Conservation (phyloP, 306 rosid genomes). For the Prunus armeniaca region DNA sequence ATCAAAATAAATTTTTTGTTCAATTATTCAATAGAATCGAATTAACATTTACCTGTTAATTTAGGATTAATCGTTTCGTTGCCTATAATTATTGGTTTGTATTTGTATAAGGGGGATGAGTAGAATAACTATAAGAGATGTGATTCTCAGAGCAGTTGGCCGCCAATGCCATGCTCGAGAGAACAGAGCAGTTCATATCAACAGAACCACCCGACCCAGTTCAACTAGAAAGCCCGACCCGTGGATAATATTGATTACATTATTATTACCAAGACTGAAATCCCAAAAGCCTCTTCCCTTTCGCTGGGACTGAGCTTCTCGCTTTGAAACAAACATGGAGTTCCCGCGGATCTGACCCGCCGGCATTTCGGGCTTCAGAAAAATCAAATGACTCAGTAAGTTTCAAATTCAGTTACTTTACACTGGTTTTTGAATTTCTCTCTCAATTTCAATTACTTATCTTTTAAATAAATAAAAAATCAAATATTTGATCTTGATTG, state of each 20-base stretch:
- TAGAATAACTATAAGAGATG: too few relatives aligned
- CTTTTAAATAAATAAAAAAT: neutral
- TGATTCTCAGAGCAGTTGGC: too few relatives aligned
- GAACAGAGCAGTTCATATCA: too few relatives aligned
- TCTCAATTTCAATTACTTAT: neutral
- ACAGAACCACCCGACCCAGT: too few relatives aligned
- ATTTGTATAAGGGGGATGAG: too few relatives aligned
- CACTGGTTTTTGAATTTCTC: neutral
- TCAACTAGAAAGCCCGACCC: too few relatives aligned
- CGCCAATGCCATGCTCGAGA: too few relatives aligned
- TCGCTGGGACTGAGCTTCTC: neutral
- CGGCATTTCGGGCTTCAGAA: neutral
- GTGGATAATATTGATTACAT: neutral
- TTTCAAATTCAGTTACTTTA: neutral
- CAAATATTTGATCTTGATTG: neutral
- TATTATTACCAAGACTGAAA: neutral
- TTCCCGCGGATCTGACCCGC: neutral
- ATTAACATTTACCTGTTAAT: too few relatives aligned
- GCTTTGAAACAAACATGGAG: conserved; percentile 6
- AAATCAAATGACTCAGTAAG: conserved; percentile 2
- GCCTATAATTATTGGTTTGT: too few relatives aligned
- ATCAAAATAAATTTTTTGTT: too few relatives aligned
- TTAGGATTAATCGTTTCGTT: too few relatives aligned
- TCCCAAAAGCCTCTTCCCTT: neutral
- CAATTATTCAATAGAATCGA: too few relatives aligned